phyloP scores from a whole-genome alignment of 495 filamentous ascomycete species.

The Neurospora tetrasperma region DNA sequence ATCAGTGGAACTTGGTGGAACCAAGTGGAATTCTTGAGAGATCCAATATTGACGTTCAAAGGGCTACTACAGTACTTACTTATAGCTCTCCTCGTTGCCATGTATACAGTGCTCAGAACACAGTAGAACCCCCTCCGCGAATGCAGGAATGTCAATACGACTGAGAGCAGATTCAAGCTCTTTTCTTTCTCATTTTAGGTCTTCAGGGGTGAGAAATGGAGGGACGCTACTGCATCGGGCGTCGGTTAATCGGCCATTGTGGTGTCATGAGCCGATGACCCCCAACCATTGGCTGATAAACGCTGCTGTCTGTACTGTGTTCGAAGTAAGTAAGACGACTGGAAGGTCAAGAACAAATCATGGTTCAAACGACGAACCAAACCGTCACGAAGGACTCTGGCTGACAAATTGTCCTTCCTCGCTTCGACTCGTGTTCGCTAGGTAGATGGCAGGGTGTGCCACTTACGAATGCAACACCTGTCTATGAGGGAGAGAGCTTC shows the following conservation, averaged over 20 bases:
- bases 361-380: not conserved
- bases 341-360: not conserved
- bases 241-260: not conserved
- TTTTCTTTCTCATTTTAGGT: no score
- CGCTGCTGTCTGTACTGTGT: not conserved
- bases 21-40: not conserved
- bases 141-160: not conserved
- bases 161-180: no score
- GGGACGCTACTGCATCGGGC: not conserved
- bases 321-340: not conserved
- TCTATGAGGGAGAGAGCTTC: no score
- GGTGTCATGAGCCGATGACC: not conserved
- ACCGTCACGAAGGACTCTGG: not conserved
- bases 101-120: not conserved
- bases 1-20: not conserved
- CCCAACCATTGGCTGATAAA: not conserved
- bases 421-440: not conserved
- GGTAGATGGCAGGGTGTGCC: not conserved
- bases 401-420: not conserved
- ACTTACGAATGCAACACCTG: no score
- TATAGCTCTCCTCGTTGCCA: not conserved
- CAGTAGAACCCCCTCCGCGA: not conserved
- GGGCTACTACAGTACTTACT: no score
- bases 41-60: no score
- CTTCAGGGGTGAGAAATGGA: not conserved